phyloP scores from a whole-genome alignment of 768 basidiomycete genomes.

The Rhodosporidiobolus odoratus region DNA sequence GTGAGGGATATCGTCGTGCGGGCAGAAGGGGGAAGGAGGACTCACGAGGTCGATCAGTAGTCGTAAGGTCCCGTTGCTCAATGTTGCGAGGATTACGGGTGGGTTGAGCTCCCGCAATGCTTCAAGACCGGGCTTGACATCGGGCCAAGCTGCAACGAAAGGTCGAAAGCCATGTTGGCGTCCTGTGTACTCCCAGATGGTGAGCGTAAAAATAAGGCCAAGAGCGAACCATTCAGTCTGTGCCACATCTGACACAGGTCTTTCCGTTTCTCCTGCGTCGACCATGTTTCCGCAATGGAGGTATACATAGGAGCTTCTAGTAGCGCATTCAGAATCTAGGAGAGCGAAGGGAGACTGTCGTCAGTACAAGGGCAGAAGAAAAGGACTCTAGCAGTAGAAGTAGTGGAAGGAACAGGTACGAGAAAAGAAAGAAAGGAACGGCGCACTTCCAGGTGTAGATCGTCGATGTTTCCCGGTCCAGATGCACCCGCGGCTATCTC shows the following conservation, averaged over 20 bases:
- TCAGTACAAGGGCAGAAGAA: too few species aligned
- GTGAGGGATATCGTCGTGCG: neutral
- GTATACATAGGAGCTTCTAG: slow-evolving; percentile 1
- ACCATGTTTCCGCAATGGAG: neutral
- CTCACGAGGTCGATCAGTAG: slow-evolving; percentile 25
- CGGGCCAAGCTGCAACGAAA: slow-evolving; percentile 20
- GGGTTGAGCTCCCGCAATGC: slow-evolving; percentile 12
- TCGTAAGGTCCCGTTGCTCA: slow-evolving; percentile 23
- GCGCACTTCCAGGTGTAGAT: slow-evolving; percentile 25
- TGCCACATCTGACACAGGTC: slow-evolving; percentile 28
- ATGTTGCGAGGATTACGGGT: slow-evolving; percentile 17
- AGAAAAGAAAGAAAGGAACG: neutral
- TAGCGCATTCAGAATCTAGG: slow-evolving; percentile 14
- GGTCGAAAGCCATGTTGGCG: neutral
- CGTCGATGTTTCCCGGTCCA: slow-evolving; percentile 31
- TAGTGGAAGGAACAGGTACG: too few species aligned
- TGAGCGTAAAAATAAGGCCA: neutral
- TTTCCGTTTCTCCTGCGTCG: neutral
- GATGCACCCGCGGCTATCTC: slow-evolving; percentile 24
- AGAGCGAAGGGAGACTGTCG: neutral
- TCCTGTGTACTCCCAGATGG: too few species aligned
- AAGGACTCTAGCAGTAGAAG: too few species aligned
- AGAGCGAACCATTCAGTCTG: slow-evolving; percentile 18
- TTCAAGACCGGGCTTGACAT: slow-evolving; percentile 17
- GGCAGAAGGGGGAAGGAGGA: neutral